Conservation (phyloP, 2,329 filamentous ascomycete genomes). For the Fusarium nodosum region DNA sequence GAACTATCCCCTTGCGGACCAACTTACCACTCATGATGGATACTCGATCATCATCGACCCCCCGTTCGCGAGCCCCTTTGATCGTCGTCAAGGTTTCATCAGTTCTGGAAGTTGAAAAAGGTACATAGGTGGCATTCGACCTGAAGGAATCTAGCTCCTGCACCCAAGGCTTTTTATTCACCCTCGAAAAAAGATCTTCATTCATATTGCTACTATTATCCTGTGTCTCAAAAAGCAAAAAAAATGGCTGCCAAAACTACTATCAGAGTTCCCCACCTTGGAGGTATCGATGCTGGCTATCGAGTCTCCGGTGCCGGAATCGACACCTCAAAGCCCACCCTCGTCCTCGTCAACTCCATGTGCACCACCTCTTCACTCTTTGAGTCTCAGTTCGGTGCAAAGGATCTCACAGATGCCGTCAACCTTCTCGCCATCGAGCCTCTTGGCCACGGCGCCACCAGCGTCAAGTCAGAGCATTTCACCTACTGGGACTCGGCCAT, state of each 20-base stretch:
- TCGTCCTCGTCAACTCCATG: conserved; percentile 67
- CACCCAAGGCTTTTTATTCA: conserved; percentile 1
- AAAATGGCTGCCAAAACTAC: conserved; percentile 57
- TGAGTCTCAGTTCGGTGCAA: conserved; percentile 59
- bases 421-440: conserved; percentile 68
- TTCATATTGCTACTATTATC: background rate
- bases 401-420: conserved; percentile 56
- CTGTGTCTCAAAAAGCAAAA: background rate
- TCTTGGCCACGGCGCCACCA: conserved; percentile 65
- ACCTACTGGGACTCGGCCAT: conserved; percentile 69
- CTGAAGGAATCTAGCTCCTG: background rate
- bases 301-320: conserved; percentile 57
- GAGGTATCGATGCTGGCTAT: conserved; percentile 63
- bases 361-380: conserved; percentile 64
- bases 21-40: conserved; percentile 18
- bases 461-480: conserved; percentile 60
- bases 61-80: conserved; percentile 14
- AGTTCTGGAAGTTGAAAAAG: background rate
- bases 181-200: conserved; percentile 1
- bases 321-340: conserved; percentile 65
- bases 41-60: background rate
- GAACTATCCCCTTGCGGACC: conserved; percentile 25
- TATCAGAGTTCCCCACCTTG: conserved; percentile 63
- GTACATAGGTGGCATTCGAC: conserved; percentile 1
- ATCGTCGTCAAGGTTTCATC: conserved; percentile 21